Evolutionary conservation across 805 yeast species (phyloP), one percentile per base, ranked within the genome.

Genomic region (Torulaspora delbrueckii): DNA sequence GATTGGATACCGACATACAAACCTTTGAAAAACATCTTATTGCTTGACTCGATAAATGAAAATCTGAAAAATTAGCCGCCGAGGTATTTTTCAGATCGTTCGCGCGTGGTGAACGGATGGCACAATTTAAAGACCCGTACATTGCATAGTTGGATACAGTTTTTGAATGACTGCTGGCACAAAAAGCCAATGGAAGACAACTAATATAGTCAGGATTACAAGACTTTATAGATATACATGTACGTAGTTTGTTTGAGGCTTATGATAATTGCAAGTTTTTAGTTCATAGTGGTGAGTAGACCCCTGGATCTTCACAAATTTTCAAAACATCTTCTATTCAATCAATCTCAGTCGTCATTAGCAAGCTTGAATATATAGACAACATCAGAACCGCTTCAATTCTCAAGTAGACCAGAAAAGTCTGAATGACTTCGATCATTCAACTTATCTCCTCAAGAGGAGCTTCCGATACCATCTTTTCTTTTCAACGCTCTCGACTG

Each of bases 361-460:
- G 37, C 36, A 42, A 35, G 45, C 35, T 16, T 27, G 34, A 23
- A 22, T 27, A 10, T 8, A 38, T 10, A 22, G 30, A 26, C 13
- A 8, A 27, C 24, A 16, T 5, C 37, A 24, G 25, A 13, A 40
- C 23, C 31, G 34, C 37, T 41, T 26, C 32, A 14, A 32, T 18
- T 18, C 22, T 31, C 40, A 34, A 24, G 25, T 39, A 48, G 43
- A 45, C 52, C 48, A 39, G 33, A 35, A 46, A 42, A 45, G 42
- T 38, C 37, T 38, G 27, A 42, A 42, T 47, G 51, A 50, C 53
- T 50, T 50, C 53, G 45, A 50, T 50, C 53, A 50, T 43, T 41
- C 37, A 42, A 44, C 45, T 43, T 46, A 33, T 45, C 40, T 44
- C 42, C 27, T 38, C 19, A 30, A 39, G 18, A 22, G 42, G 13